Evolutionary conservation across 495 filamentous ascomycete genomes (phyloP).

Genomic region (Penicillium psychrofluorescens): DNA sequence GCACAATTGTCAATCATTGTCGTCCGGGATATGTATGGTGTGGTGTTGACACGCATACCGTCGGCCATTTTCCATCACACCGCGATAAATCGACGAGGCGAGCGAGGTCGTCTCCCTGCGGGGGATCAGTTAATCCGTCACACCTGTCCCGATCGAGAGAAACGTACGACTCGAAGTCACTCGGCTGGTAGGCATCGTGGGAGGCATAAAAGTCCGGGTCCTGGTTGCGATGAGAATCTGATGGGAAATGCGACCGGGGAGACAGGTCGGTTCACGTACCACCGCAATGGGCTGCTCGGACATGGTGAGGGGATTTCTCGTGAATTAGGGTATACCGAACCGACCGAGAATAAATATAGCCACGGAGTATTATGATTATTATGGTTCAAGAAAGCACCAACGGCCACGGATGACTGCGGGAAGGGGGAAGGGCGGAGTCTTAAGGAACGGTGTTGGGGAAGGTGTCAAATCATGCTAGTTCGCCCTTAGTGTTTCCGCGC

Average conservation of each 20-base stretch:
- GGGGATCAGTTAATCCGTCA: background rate
- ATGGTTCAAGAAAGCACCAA: no score
- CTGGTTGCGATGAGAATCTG: background rate
- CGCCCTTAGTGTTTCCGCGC: no score
- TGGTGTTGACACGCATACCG: background rate
- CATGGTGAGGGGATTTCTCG: background rate
- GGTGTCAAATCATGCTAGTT: no score
- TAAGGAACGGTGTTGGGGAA: no score
- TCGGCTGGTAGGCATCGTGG: background rate
- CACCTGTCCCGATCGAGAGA: background rate
- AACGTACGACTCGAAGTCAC: conserved; percentile 1
- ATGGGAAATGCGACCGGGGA: background rate
- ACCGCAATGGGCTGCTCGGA: background rate
- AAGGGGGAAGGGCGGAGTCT: no score
- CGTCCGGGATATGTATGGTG: no score
- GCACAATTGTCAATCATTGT: background rate
- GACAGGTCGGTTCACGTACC: background rate
- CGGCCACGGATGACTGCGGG: no score
- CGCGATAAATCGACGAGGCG: conserved; percentile 1
- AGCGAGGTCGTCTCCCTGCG: conserved; percentile 4
- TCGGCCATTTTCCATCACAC: conserved; percentile 7
- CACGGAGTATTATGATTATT: background rate
- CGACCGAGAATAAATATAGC: no score
- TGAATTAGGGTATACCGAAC: no score
- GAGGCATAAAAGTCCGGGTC: conserved; percentile 1